Conservation (phyloP, 768 basidiomycete genomes). For the Leucocoprinus leucothites region DNA sequence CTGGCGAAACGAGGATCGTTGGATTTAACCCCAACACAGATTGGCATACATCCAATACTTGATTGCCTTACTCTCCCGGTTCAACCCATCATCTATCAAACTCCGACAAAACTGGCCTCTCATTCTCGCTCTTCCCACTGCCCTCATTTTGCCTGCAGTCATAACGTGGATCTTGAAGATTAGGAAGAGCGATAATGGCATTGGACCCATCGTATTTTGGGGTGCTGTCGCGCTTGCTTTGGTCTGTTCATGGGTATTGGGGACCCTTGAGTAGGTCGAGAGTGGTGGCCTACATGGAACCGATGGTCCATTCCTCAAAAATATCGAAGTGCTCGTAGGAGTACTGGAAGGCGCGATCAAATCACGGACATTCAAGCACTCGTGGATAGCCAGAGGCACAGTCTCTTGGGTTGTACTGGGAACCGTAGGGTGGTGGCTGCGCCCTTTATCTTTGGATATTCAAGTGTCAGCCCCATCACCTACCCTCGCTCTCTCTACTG, state of each 20-base stretch:
- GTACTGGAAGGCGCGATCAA: not conserved
- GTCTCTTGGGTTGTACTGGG: conserved; percentile 49
- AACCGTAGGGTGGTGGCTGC: conserved; percentile 67
- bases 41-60: no score
- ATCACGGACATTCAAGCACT: conserved; percentile 52
- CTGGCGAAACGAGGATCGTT: no score
- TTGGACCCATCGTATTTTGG: conserved; percentile 63
- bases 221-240: conserved; percentile 57
- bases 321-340: not conserved
- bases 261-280: conserved; percentile 77
- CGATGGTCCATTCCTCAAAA: not conserved
- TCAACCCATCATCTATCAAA: no score
- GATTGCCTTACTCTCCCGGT: no score
- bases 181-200: conserved; percentile 71
- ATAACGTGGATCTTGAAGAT: conserved; percentile 57
- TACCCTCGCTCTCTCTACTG: no score
- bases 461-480: conserved; percentile 17
- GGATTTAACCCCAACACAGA: no score
- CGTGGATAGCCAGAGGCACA: conserved; percentile 68
- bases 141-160: conserved; percentile 51
- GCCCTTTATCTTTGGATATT: conserved; percentile 75
- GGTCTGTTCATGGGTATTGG: conserved; percentile 58
- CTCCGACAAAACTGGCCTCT: no score
- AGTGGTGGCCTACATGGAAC: no score
- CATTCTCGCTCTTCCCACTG: no score